These are phyloP conservation scores for Cystobasidiaceae sp. DNA, from an alignment of 1,284 basidiomycete species.

Conservation along the genomic window DNA sequence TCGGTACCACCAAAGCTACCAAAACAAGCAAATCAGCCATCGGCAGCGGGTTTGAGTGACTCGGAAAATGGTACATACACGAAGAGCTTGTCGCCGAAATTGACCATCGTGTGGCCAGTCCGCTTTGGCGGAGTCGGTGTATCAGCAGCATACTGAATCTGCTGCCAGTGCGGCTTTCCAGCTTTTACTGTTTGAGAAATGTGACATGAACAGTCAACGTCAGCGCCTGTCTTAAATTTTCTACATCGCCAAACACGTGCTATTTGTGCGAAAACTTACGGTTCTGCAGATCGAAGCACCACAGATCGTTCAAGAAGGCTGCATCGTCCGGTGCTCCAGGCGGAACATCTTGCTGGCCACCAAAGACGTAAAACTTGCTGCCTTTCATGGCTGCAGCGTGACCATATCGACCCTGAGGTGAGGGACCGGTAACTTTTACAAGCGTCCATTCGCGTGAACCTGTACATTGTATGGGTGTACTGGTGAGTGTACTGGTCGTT, in stretches of 20 bases:
- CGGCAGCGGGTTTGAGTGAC: too few species aligned
- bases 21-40: neutral
- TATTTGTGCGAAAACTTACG: constrained; percentile 59
- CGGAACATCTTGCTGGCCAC: constrained; percentile 78
- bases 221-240: too few species aligned
- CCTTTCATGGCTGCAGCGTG: constrained; percentile 92
- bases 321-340: constrained; percentile 54
- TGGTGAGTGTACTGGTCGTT: constrained; percentile 8
- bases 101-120: constrained; percentile 88
- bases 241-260: too few species aligned
- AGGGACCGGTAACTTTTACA: constrained; percentile 65
- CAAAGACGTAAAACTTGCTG: constrained; percentile 89
- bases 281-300: constrained; percentile 93
- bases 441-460: constrained; percentile 91
- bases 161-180: constrained; percentile 43
- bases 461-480: too few species aligned
- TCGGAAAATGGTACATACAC: too few species aligned
- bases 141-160: constrained; percentile 50
- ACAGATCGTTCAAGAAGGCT: constrained; percentile 85
- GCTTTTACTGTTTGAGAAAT: constrained; percentile 51
- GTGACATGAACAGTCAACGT: neutral
- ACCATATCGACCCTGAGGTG: constrained; percentile 83
- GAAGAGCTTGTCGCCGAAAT: constrained; percentile 76
- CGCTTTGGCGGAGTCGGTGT: constrained; percentile 84
- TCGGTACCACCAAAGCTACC: constrained; percentile 93